Conservation (phyloP, 2,329 filamentous ascomycete genomes). For the Huntiella bhutanensis region DNA sequence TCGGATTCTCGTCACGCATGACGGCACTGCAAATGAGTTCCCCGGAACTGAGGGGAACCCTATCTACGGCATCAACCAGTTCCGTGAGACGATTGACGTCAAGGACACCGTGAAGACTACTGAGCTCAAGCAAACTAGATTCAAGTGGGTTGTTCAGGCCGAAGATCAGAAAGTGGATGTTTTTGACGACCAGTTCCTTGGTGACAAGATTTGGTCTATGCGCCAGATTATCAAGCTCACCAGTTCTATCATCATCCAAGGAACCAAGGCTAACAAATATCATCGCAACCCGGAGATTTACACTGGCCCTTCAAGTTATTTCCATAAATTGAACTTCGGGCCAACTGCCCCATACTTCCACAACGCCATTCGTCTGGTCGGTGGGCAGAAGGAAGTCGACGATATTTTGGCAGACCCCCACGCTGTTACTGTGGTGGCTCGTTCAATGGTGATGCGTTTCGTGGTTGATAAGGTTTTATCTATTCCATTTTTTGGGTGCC, state of each 20-base stretch:
- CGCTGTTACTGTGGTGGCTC: not conserved
- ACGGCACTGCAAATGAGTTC: not conserved
- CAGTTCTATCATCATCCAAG: conserved; percentile 1
- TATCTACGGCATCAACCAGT: conserved; percentile 1
- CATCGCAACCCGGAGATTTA: conserved; percentile 1
- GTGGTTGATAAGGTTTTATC: conserved; percentile 5
- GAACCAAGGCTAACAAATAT: not conserved
- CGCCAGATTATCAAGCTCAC: not conserved
- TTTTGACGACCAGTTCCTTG: not conserved
- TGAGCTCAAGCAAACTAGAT: not conserved
- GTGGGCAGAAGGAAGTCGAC: conserved; percentile 1
- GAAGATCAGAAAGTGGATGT: not conserved
- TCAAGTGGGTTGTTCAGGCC: not conserved
- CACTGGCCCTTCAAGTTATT: not conserved
- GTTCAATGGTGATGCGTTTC: conserved; percentile 9
- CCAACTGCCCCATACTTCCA: conserved; percentile 6
- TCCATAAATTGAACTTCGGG: conserved; percentile 1
- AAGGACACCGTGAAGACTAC: not conserved
- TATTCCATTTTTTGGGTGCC: conserved; percentile 6
- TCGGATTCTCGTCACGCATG: too few relatives aligned
- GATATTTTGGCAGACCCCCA: conserved; percentile 4
- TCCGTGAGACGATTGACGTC: conserved; percentile 6
- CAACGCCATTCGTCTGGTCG: conserved; percentile 6
- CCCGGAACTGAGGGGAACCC: not conserved
- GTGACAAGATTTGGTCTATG: conserved; percentile 5